Evolutionary conservation across 805 yeast genomes (phyloP), one percentile per base, ranked within the genome.

Genomic region (Wickerhamomyces queroliae): DNA sequence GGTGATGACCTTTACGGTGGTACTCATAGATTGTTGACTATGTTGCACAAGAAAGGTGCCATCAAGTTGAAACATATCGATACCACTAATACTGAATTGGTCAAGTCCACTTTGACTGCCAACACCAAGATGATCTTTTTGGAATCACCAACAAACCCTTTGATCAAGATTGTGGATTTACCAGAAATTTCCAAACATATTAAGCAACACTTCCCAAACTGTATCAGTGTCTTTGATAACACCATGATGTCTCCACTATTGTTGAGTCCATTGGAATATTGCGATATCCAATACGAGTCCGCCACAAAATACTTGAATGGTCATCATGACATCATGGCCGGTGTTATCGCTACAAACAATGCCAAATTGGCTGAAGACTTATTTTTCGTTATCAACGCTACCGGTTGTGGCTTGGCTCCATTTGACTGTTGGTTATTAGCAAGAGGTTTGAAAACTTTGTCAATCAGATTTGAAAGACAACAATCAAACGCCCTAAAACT

Each of bases 1-100:
- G 98, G 98, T 38, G 93, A 86, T 58, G 98, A 90, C 58, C 72
- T 90, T 46, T 90, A 90, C 57, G 98, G 98, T 39, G 98, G 98
- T 25, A 83, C 95, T 25, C 85, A 90, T 62, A 73, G 98, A 52
- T 70, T 90, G 49, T 73, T 90, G 49, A 83, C 87, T 11, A 86
- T 80, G 55, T 63, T 87, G 52, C 67, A 76, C 52, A 71, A 70
- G 33, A 78, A 77, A 55, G 80, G 79, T 17, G 80, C 78, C 46
- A 68, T 88, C 41, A 71, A 70, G 21, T 83, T 87, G 19, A 68
- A 69, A 41, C 95, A 90, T 58, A 76, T 80, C 41, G 96, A 90
- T 59, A 89, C 96, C 21, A 83, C 96, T 17, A 64, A 82, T 55
- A 67, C 80, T 34, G 79, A 73, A 35, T 63, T 74, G 36, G 78